Percentiles rank a stretch among this genome's conserved stretches.
Evolutionary conservation across 1,139 yeast species (phyloP).

Genomic region (Pneumocystis murina): DNA sequence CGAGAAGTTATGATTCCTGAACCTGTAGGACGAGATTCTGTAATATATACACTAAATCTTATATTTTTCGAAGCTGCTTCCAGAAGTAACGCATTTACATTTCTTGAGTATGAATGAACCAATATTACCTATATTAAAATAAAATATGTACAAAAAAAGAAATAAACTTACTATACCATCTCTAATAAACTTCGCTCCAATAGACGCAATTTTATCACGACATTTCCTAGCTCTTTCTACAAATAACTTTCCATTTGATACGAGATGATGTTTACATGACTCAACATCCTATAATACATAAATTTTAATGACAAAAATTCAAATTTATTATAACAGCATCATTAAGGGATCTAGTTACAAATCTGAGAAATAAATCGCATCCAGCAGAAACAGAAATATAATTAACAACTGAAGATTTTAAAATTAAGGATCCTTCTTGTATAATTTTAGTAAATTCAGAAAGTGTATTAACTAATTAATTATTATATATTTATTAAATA

Average conservation of each 20-base stretch:
- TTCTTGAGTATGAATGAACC: constrained; percentile 87
- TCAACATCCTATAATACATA: constrained; percentile 55
- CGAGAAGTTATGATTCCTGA: constrained; percentile 69
- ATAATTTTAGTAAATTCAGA: constrained; percentile 78
- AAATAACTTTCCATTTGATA: constrained; percentile 84
- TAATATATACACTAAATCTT: constrained; percentile 78
- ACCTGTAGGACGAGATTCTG: constrained; percentile 80
- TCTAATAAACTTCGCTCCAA: constrained; percentile 75
- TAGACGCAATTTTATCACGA: constrained; percentile 71
- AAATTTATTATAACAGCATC: constrained; percentile 31
- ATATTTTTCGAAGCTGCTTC: constrained; percentile 61
- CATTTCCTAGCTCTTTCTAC: constrained; percentile 85
- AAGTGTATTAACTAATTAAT: constrained; percentile 49
- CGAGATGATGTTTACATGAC: constrained; percentile 73
- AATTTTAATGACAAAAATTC: neutral
- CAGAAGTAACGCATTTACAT: constrained; percentile 59
- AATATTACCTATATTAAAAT: constrained; percentile 32
- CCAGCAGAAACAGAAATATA: constrained; percentile 93
- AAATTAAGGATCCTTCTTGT: constrained; percentile 54
- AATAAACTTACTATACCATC: constrained; percentile 56
- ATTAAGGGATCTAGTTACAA: constrained; percentile 78
- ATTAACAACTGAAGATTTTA: constrained; percentile 70
- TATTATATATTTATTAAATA: neutral
- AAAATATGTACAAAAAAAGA: neutral
- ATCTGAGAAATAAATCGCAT: constrained; percentile 89